A percentile compares a stretch with the other conserved stretches of the same genome.
phyloP scores from a whole-genome alignment of 2,329 filamentous ascomycete species.

The Aureobasidium sp. region DNA sequence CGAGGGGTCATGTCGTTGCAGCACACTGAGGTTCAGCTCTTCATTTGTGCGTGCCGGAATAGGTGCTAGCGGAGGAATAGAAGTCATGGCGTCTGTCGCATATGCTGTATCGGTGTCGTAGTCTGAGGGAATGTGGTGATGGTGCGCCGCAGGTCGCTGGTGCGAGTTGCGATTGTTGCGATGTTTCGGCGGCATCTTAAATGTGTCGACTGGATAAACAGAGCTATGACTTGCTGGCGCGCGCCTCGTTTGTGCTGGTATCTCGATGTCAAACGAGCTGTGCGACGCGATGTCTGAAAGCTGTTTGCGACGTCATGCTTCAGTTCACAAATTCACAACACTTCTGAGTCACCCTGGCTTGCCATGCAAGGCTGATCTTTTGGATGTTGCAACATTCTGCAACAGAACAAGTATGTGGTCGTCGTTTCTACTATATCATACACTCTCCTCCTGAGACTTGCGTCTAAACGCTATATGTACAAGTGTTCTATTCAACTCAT shows the following conservation, averaged over 20 bases:
- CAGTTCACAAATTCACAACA: not conserved
- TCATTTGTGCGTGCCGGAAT: conserved; percentile 61
- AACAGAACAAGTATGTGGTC: not conserved
- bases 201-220: not conserved
- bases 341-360: not conserved
- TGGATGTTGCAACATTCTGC: not conserved
- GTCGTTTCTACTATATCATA: not conserved
- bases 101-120: conserved; percentile 44
- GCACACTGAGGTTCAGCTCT: conserved; percentile 78
- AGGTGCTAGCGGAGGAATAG: conserved; percentile 22
- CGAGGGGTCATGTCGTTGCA: conserved; percentile 71
- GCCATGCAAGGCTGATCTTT: not conserved
- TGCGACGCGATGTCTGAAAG: not conserved
- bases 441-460: not conserved
- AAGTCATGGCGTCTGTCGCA: conserved; percentile 25
- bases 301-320: conserved; percentile 1
- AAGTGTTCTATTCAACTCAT: not conserved
- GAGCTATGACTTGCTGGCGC: not conserved
- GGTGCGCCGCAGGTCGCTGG: not conserved
- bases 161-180: conserved; percentile 13
- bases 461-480: not conserved
- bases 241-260: not conserved
- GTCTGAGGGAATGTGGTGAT: conserved; percentile 33
- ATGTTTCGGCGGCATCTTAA: conserved; percentile 1
- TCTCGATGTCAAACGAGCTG: not conserved